Base-by-base conservation (phyloP, 371 early-diverging fungal species). In the Umbelopsis sp. region DNA sequence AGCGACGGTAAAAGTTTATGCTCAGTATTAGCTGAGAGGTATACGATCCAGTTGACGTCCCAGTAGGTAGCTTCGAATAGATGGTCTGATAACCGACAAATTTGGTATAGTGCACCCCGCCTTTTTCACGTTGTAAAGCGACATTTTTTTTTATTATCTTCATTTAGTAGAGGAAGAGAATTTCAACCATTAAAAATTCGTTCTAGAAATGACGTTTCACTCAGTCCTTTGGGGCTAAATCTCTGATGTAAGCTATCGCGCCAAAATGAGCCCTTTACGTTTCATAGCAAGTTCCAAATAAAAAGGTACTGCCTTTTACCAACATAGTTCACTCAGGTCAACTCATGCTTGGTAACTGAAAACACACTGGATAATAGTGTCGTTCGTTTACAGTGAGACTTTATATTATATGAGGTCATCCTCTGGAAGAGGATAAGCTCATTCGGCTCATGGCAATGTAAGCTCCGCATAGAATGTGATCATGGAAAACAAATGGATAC, bases 351-450 rank as follows among this genome's bases (percentile, higher is more conserved):
- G 41, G 41, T 41, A 41, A 41, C 41, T 41, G 41, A 41, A 41
- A 10, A 41, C 41, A 41, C 41, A 41, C 41, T 41, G 12, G 41
- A 41, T 7, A 4, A 7, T 41, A 41, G 41, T 22, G 22, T 22
- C 22, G 1, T 7, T 41, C 41, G 41, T 41, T 41, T 41, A 41
- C 41, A 41, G 41, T 41, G 41, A 41, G 7, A 41, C 41, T 41
- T 2, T 48, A 48, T n/a, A 48, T 48, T 48, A 10, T 57, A 57
- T 57, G 57, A 57, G 57, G 57, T 57, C 57, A 57, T 57, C 57
- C 57, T 35, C 57, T 57, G 14, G 14, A 57, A 35, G 10, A 35
- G 35, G 57, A 57, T 57, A 57, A 29, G 37, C 57, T 57, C 35
- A 18, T 18, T 18, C 25, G 12, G 57, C 35, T 35, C 18, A 57